phyloP scores from a whole-genome alignment of 768 basidiomycete species.

The Fibroporia radiculosa region DNA sequence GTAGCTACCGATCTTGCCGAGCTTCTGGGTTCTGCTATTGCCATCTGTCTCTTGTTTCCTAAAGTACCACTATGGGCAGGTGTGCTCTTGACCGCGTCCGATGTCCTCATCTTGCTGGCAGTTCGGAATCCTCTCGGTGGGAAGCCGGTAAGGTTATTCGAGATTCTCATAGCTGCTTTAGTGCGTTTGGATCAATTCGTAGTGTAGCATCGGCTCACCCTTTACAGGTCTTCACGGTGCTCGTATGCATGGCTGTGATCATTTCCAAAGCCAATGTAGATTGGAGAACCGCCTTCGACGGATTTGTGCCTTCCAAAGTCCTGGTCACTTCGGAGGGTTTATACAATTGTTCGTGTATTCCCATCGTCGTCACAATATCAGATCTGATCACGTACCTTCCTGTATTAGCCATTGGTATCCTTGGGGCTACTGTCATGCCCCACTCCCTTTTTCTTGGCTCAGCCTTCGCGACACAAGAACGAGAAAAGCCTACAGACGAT shows the following conservation, averaged over 20 bases:
- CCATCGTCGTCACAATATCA: slow-evolving; percentile 17
- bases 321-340: slow-evolving; percentile 49
- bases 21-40: slow-evolving; percentile 53
- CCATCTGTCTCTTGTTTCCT: slow-evolving; percentile 45
- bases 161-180: slow-evolving; percentile 52
- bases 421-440: slow-evolving; percentile 89
- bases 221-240: slow-evolving; percentile 35
- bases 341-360: slow-evolving; percentile 50
- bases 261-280: slow-evolving; percentile 62
- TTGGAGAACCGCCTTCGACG: slow-evolving; percentile 69
- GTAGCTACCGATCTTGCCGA: slow-evolving; percentile 54
- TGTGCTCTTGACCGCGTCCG: slow-evolving; percentile 40
- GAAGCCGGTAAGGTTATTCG: slow-evolving; percentile 61
- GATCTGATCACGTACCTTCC: neutral
- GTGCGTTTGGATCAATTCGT: slow-evolving; percentile 29
- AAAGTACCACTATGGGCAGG: slow-evolving; percentile 39
- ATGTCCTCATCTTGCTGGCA: slow-evolving; percentile 52
- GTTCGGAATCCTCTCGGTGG: slow-evolving; percentile 64
- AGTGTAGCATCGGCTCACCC: neutral
- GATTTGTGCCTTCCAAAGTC: slow-evolving; percentile 66
- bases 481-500: slow-evolving; percentile 28
- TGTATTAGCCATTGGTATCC: slow-evolving; percentile 60
- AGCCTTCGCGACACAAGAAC: slow-evolving; percentile 75
- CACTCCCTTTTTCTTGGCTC: slow-evolving; percentile 90
- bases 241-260: slow-evolving; percentile 74